Conservation (phyloP, 2,329 filamentous ascomycete species). For the Fusarium equiseti region DNA sequence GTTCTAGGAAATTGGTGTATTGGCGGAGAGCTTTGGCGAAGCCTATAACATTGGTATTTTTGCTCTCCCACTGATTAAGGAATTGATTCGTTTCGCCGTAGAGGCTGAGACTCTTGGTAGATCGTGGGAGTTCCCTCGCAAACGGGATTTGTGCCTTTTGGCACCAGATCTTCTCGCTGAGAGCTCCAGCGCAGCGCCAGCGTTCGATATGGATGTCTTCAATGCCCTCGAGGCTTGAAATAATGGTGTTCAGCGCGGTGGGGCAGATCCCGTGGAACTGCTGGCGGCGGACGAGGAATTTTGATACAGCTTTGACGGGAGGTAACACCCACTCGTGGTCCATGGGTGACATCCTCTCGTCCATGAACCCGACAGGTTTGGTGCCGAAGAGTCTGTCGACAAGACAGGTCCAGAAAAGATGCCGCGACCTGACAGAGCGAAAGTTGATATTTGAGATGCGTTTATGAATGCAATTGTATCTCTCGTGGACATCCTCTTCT, state of each 20-base stretch:
- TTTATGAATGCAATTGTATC: accelerated
- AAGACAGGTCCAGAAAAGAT: neutral
- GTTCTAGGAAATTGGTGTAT: neutral
- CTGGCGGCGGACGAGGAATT: constrained; percentile 17
- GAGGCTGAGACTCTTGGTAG: constrained; percentile 10
- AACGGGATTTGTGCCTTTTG: neutral
- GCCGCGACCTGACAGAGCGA: too few relatives aligned
- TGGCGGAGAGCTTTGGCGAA: constrained; percentile 13
- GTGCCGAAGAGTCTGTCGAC: constrained; percentile 13
- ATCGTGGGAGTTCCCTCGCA: neutral
- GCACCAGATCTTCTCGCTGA: neutral
- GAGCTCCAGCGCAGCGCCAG: neutral
- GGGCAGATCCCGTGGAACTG: constrained; percentile 10
- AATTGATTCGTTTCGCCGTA: neutral
- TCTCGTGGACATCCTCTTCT: neutral
- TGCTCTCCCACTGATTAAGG: neutral
- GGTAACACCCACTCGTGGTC: neutral
- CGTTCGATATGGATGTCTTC: neutral
- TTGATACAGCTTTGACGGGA: neutral
- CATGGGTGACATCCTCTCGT: neutral
- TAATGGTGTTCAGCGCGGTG: neutral
- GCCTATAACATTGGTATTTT: neutral
- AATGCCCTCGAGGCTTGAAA: neutral
- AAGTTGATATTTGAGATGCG: too few relatives aligned
- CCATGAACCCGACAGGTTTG: neutral